Evolutionary conservation across 139 green algal genomes (phyloP), one percentile per base, ranked within the genome.

Genomic region (Auxenochlorella pyrenoidosa): DNA sequence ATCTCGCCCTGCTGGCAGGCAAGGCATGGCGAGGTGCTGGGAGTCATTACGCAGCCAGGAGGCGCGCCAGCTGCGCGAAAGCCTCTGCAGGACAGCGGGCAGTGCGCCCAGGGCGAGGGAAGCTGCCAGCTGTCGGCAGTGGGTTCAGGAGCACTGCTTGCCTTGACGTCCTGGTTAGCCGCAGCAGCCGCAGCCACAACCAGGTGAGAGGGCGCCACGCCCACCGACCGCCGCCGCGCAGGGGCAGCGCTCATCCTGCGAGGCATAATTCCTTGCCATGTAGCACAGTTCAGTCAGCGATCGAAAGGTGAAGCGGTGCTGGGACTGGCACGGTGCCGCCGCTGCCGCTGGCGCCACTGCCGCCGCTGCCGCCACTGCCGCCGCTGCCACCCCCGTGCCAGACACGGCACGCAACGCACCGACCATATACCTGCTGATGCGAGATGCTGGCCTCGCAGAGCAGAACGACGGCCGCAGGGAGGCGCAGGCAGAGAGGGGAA

Each of bases 101-200:
- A 28, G 54, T 24, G 54, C 15, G 54, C 15, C 15, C 54, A 63
- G 54, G 22, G 54, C 54, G 18, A 63, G 54, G 54, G 54, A 2
- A 3, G 70, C 70, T 77, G 70, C 36, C 36, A 32, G 34, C 34
- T 15, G 34, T 5, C 12, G 12, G 70, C 70, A 26, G 63, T 51
- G 13, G n/a, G n/a, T n/a, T n/a, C n/a, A n/a, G n/a, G n/a, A n/a
- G n/a, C n/a, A n/a, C 18, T 13, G 54, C 54, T 77, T 51, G 40
- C 73, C 73, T 79, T 26, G 38, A 86, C 82, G 36, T 60, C 81
- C 15, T 86, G 65, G 26, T 54, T 71, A 2, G 65, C 68, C 5
- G 82, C 34, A 16, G 66, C 82, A 6, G 66, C 44, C 5, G 82
- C 32, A 3, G 82, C 82, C 32, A 71, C 43, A 19, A 85, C 63